Percentiles rank a stretch among this genome's conserved stretches.
These are phyloP conservation scores for Pyronema domesticum DNA, from an alignment of 495 filamentous ascomycete genomes.

Conservation along the genomic window DNA sequence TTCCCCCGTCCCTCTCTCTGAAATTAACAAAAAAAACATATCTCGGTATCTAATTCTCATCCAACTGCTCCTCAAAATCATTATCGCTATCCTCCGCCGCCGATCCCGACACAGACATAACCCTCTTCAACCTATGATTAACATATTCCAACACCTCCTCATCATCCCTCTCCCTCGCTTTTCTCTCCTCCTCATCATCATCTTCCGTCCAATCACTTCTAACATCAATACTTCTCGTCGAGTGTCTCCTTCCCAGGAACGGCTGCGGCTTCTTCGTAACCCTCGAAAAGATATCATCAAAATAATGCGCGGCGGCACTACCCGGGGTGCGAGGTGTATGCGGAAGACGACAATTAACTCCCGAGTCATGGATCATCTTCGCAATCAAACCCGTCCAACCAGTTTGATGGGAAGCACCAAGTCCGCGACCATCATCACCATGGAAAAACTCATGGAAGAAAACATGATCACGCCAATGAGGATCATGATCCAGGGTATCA, in stretches of 20 bases:
- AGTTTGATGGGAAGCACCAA: constrained; percentile 87
- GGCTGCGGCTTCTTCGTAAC: constrained; percentile 30
- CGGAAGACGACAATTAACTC: constrained; percentile 76
- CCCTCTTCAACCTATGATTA: constrained; percentile 46
- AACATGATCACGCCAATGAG: constrained; percentile 79
- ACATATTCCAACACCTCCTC: constrained; percentile 54
- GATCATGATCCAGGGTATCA: constrained; percentile 72
- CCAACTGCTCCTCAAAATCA: constrained; percentile 40
- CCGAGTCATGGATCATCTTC: constrained; percentile 92
- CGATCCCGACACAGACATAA: constrained; percentile 29
- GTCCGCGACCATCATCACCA: constrained; percentile 70
- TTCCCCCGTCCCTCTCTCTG: no score
- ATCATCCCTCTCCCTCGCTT: constrained; percentile 36
- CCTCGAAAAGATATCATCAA: constrained; percentile 71
- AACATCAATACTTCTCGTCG: constrained; percentile 70
- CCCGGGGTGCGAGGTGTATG: constrained; percentile 80
- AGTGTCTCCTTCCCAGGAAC: constrained; percentile 50
- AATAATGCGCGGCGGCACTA: constrained; percentile 73
- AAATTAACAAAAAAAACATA: no score
- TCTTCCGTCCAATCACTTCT: constrained; percentile 56
- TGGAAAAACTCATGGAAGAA: constrained; percentile 98
- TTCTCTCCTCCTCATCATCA: constrained; percentile 27
- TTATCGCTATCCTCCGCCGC: constrained; percentile 31
- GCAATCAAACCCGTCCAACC: constrained; percentile 96
- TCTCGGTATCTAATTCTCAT: constrained; percentile 13